These are phyloP conservation scores for Phytophthora europaea DNA, from an alignment of 352 stramenopile species.

Conservation along the genomic window DNA sequence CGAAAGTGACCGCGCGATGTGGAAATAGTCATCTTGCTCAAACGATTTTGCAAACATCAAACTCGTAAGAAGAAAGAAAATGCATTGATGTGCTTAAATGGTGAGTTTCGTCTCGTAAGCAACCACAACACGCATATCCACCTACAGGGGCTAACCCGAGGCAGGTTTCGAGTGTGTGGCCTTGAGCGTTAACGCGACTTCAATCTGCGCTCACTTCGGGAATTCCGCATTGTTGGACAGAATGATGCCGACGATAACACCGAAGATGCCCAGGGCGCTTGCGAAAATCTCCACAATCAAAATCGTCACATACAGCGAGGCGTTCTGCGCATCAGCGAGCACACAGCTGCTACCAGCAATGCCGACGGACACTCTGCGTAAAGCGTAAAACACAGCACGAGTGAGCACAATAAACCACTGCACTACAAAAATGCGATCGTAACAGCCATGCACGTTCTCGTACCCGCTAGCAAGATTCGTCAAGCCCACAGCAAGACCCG, in stretches of 20 bases:
- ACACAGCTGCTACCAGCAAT: constrained; percentile 98
- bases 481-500: constrained; percentile 97
- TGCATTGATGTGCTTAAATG: constrained; percentile 52
- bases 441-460: constrained; percentile 16
- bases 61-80: constrained; percentile 28
- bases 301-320: constrained; percentile 99
- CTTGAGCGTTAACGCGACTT: constrained; percentile 9
- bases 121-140: constrained; percentile 15
- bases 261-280: constrained; percentile 99
- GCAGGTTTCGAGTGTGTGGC: constrained; percentile 1
- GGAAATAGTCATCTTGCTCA: constrained; percentile 56
- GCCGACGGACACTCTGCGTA: constrained; percentile 94
- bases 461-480: constrained; percentile 98
- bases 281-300: constrained; percentile 99
- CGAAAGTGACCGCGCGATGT: constrained; percentile 86
- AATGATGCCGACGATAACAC: constrained; percentile 99
- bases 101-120: constrained; percentile 20
- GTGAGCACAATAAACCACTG: constrained; percentile 11
- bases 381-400: constrained; percentile 7
- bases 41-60: constrained; percentile 6
- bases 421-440: background rate
- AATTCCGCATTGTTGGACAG: constrained; percentile 98
- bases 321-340: constrained; percentile 98
- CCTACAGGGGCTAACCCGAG: constrained; percentile 2
- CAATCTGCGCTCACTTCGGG: constrained; percentile 70